These are phyloP conservation scores for Colletotrichum liriopes DNA, from an alignment of 2,329 filamentous ascomycete species.

Conservation along the genomic window DNA sequence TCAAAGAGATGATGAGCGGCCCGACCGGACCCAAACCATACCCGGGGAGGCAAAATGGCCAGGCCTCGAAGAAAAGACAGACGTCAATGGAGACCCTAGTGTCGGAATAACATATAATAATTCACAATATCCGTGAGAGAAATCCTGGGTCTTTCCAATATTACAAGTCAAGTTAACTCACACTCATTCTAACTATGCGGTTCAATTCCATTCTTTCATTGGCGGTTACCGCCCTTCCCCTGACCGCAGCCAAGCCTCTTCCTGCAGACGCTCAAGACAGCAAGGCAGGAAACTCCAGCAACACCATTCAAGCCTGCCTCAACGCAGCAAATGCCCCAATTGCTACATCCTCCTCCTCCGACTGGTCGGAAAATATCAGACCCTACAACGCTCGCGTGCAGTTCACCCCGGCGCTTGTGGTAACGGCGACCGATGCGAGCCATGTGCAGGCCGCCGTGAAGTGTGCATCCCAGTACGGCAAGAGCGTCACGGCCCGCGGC, in stretches of 20 bases:
- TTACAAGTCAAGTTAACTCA: not conserved
- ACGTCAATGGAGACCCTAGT: not conserved
- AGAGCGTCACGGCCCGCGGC: slow-evolving; percentile 65
- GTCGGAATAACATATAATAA: not conserved
- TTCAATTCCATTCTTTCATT: slow-evolving; percentile 6
- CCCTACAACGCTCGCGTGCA: slow-evolving; percentile 53
- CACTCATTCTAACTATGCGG: slow-evolving; percentile 12
- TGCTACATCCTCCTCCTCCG: slow-evolving; percentile 41
- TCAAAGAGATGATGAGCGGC: slow-evolving; percentile 11
- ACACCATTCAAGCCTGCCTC: slow-evolving; percentile 45
- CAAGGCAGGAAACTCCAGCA: slow-evolving; percentile 17
- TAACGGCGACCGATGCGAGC: slow-evolving; percentile 57
- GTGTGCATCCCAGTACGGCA: slow-evolving; percentile 58
- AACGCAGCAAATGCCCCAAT: slow-evolving; percentile 45
- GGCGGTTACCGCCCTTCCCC: slow-evolving; percentile 5
- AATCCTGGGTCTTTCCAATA: not conserved
- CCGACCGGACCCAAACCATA: not conserved
- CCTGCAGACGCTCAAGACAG: not conserved
- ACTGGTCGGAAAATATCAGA: slow-evolving; percentile 44
- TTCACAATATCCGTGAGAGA: not conserved
- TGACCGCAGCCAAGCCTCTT: slow-evolving; percentile 23
- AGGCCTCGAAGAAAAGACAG: not conserved
- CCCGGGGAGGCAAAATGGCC: not conserved
- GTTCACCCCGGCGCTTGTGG: slow-evolving; percentile 61
- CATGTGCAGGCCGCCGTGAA: slow-evolving; percentile 63